Evolutionary conservation across 2,329 filamentous ascomycete species (phyloP).

Genomic region (Neofusicoccum umdonicola): DNA sequence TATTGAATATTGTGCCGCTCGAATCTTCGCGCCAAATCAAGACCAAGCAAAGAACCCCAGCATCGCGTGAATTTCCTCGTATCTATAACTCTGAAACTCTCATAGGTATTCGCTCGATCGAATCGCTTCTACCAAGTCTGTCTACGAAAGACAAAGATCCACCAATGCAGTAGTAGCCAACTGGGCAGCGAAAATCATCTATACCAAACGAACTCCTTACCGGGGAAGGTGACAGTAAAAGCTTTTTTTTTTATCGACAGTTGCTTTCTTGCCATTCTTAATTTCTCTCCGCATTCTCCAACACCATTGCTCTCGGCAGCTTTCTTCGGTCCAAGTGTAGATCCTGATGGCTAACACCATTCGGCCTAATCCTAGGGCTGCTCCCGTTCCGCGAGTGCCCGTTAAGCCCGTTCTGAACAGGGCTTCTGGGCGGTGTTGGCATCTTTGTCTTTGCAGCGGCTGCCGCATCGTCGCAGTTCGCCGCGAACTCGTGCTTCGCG

Average conservation of each 20-base stretch:
- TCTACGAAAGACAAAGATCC: background rate
- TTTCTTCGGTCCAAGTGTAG: conserved; percentile 37
- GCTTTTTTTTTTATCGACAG: background rate
- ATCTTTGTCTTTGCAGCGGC: conserved; percentile 7
- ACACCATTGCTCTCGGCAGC: conserved; percentile 29
- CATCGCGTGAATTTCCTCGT: no score
- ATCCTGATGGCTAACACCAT: conserved; percentile 34
- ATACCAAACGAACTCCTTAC: background rate
- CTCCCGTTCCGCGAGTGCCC: conserved; percentile 18
- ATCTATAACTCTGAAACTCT: no score
- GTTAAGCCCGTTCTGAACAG: background rate
- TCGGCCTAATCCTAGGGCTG: conserved; percentile 28
- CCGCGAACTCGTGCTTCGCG: conserved; percentile 25
- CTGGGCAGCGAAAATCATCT: background rate
- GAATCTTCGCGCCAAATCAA: no score
- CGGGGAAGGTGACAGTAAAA: background rate
- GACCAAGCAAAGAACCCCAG: no score
- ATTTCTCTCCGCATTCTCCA: conserved; percentile 21
- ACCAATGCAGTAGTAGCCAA: background rate
- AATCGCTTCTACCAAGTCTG: background rate
- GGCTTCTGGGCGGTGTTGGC: conserved; percentile 15
- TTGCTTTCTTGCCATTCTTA: background rate
- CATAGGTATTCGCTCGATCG: background rate
- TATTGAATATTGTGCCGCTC: no score
- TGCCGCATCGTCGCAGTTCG: conserved; percentile 22